Percentiles rank a stretch among this genome's conserved stretches.
These are phyloP conservation scores for Alnus rubra DNA, from an alignment of 306 rosid genomes.

Conservation along the genomic window DNA sequence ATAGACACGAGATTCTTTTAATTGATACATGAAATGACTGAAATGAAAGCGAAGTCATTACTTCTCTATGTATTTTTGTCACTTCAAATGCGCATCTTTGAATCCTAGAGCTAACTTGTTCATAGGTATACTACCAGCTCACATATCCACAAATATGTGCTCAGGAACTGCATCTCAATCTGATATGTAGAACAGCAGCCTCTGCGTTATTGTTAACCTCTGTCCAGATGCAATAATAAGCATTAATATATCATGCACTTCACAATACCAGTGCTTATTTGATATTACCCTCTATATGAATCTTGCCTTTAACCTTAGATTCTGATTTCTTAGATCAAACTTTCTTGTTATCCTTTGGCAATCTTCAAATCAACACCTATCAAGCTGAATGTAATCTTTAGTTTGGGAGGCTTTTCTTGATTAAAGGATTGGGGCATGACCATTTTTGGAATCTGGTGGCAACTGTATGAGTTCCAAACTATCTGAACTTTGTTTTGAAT, in stretches of 20 bases:
- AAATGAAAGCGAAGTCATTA: background rate
- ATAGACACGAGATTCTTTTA: background rate
- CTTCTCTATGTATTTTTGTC: too few species aligned
- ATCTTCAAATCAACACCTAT: background rate
- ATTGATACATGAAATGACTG: too few species aligned
- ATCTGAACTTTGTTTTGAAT: background rate
- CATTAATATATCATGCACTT: background rate
- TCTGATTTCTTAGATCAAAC: constrained; percentile 3
- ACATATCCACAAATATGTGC: background rate
- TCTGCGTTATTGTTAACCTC: background rate
- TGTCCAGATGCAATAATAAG: background rate
- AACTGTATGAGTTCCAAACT: background rate
- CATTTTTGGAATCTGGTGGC: background rate
- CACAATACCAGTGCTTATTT: background rate
- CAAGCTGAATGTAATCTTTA: background rate
- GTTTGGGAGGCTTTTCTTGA: background rate
- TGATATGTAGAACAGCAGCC: background rate
- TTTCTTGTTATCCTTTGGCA: background rate
- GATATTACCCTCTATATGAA: background rate
- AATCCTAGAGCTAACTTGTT: background rate
- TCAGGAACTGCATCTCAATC: background rate
- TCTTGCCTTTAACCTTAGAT: background rate
- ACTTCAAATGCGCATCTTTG: background rate
- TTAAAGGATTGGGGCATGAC: background rate
- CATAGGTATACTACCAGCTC: background rate